A percentile compares a stretch with the other conserved stretches of the same genome.
Conservation (phyloP, 257 asterid genomes). For the Lavandula angustifolia region DNA sequence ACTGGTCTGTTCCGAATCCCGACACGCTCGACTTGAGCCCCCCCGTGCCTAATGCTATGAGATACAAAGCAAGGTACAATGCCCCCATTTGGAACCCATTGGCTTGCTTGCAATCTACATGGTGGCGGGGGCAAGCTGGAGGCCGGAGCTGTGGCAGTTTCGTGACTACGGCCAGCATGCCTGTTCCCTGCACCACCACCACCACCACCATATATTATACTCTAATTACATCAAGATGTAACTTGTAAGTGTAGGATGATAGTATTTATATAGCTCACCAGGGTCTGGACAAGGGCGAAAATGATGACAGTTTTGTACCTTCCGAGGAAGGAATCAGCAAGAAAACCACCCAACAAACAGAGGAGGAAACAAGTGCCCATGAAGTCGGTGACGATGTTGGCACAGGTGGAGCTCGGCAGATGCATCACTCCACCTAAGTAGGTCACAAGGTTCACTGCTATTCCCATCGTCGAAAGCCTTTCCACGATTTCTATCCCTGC, state of each 20-base stretch:
- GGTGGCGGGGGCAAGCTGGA: constrained; percentile 53
- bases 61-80: constrained; percentile 69
- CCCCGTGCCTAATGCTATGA: constrained; percentile 88
- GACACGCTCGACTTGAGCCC: constrained; percentile 92
- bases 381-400: constrained; percentile 84
- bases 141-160: constrained; percentile 70
- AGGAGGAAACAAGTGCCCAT: constrained; percentile 90
- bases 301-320: constrained; percentile 74
- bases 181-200: constrained; percentile 82
- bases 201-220: too few species aligned
- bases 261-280: too few species aligned
- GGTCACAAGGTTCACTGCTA: too few species aligned
- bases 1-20: constrained; percentile 90
- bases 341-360: constrained; percentile 82
- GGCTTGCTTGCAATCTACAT: constrained; percentile 49
- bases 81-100: constrained; percentile 71
- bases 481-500: too few species aligned
- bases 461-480: too few species aligned
- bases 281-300: constrained; percentile 55
- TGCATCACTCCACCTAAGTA: constrained; percentile 74
- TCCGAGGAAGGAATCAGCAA: constrained; percentile 92
- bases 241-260: too few species aligned
- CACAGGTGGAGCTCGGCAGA: constrained; percentile 66
- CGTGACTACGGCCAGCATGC: constrained; percentile 57
- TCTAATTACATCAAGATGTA: too few species aligned